Percentiles rank a stretch among this genome's conserved stretches.
These are phyloP conservation scores for Ciborinia camelliae DNA, from an alignment of 2,329 filamentous ascomycete genomes.

Conservation along the genomic window DNA sequence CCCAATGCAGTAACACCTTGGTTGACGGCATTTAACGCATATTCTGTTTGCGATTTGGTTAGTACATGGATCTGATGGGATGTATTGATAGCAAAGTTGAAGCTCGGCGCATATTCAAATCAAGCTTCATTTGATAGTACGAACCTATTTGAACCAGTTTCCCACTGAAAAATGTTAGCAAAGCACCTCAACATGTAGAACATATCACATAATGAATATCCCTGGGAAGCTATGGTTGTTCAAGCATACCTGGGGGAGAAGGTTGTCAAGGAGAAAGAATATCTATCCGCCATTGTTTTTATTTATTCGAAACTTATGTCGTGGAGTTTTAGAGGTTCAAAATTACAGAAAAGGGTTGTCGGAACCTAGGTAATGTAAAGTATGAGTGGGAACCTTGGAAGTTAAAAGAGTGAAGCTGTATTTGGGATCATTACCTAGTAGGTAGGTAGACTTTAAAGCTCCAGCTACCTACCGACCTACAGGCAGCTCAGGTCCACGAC, in stretches of 20 bases:
- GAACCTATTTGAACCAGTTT: conserved; percentile 98
- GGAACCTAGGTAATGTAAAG: conserved; percentile 12
- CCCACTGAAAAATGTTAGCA: conserved; percentile 58
- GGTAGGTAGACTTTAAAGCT: conserved; percentile 13
- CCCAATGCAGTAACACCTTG: conserved; percentile 97
- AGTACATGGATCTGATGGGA: conserved; percentile 23
- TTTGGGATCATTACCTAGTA: conserved; percentile 20
- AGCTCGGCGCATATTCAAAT: conserved; percentile 15
- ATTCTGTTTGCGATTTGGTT: conserved; percentile 59
- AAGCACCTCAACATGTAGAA: conserved; percentile 16
- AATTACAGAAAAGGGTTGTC: conserved; percentile 13
- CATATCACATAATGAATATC: conserved; percentile 22
- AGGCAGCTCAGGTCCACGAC: conserved; percentile 28
- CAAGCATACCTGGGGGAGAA: conserved; percentile 92
- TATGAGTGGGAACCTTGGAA: conserved; percentile 13
- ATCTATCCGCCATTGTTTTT: conserved; percentile 85
- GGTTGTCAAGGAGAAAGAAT: conserved; percentile 98
- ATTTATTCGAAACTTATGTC: conserved; percentile 20
- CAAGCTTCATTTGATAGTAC: conserved; percentile 26
- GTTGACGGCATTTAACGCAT: conserved; percentile 98
- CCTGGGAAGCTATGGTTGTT: conserved; percentile 25
- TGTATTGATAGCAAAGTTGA: conserved; percentile 19
- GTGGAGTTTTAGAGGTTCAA: conserved; percentile 4
- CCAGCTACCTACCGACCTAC: no score
- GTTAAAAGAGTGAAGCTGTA: conserved; percentile 28